These are phyloP conservation scores for Leishmania aethiopica DNA, from an alignment of 208 protist species.

Conservation along the genomic window DNA sequence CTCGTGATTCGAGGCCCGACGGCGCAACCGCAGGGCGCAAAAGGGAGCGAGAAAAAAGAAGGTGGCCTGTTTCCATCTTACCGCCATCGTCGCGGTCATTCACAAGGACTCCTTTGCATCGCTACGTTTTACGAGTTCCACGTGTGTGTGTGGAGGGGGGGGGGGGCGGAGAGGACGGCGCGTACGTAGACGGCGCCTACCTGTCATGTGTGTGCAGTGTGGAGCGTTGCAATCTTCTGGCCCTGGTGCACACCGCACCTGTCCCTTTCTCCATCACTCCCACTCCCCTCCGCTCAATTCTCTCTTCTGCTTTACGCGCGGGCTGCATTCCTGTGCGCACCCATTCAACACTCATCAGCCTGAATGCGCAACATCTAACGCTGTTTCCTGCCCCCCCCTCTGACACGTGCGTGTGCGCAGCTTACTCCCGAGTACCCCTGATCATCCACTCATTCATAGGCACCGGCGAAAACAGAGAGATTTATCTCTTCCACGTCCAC, in stretches of 20 bases:
- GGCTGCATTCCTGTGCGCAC: neutral
- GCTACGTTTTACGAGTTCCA: neutral
- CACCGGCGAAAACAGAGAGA: neutral
- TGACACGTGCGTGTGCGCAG: slow-evolving; percentile 1
- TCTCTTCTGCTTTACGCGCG: neutral
- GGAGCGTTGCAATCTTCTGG: neutral
- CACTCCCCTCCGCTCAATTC: too few species aligned
- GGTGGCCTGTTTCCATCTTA: neutral
- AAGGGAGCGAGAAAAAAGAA: neutral
- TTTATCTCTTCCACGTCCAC: neutral
- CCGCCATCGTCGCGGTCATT: neutral
- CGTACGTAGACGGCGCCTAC: neutral
- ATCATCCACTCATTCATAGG: slow-evolving; percentile 3
- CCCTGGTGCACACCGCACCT: neutral
- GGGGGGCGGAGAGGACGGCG: neutral
- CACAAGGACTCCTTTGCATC: neutral
- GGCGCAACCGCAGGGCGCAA: neutral
- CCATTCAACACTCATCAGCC: neutral
- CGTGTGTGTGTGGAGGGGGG: too few species aligned
- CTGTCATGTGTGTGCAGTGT: neutral
- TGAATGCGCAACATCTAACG: neutral
- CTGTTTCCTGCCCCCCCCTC: neutral
- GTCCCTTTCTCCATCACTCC: neutral
- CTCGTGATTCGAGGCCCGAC: neutral
- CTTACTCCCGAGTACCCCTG: neutral